Evolutionary conservation across 176 grass and related monocot genomes (phyloP), one percentile per base, ranked within the genome.

Genomic region (Lolium perenne): DNA sequence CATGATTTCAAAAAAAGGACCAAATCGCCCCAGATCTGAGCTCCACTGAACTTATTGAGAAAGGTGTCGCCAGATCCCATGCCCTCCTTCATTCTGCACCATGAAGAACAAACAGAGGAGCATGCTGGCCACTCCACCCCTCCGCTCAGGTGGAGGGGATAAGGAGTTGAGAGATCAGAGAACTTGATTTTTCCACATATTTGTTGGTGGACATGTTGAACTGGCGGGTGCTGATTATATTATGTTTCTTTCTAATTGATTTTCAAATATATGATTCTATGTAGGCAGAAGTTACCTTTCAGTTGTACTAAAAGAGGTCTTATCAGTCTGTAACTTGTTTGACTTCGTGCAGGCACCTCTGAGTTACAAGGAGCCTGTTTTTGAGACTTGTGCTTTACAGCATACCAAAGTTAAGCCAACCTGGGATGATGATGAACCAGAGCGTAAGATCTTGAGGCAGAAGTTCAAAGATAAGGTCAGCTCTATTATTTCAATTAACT

Each of bases 391-490:
- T 47, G 93, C 89, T 84, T 90, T 95, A 85, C 95, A 98, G 66
- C 95, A 98, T 73, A 92, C 83, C 86, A 93, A 77, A 87, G 95
- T 98, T 75, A 95, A 94, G 64, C 81, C 92, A 67, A 90, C 91
- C 1, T 98, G 95, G 95, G 93, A 98, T 53, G 93, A 95, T 60
- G 93, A 94, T 87, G 86, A 95, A 80, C 89, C 93, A 20, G 93
- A 94, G 21, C 87, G 88, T 62, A 78, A 93, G 68, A 78, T 94
- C 51, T 87, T 95, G 78, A 90, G 88, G 74, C 62, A 74, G 15
- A 95, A 92, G 71, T 95, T 95, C 91, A 88, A 84, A 85, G 88
- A 98, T 86, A 80, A 93, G 91, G 95, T 98, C 84, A 71, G n/a
- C 41, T 43, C 41, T 43, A 43, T 43, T 43, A 7, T 43, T 43